Conservation (phyloP, 2,329 filamentous ascomycete species). For the Plectosphaerella sp. region DNA sequence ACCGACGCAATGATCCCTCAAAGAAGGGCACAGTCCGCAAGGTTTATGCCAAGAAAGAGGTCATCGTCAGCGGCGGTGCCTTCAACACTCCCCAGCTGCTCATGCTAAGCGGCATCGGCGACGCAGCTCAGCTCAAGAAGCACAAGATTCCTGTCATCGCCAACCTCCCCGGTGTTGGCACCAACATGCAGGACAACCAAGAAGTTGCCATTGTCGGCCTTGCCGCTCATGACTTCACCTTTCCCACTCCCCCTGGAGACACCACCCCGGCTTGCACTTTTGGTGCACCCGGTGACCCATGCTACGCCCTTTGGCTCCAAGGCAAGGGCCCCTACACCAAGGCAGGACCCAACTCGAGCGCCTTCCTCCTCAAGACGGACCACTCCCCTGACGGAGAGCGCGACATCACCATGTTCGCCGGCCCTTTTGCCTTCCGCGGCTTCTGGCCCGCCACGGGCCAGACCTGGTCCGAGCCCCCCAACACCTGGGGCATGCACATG, state of each 20-base stretch:
- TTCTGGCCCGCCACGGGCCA: constrained; percentile 6
- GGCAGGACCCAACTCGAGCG: constrained; percentile 2
- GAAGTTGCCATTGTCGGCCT: constrained; percentile 18
- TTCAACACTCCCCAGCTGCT: constrained; percentile 49
- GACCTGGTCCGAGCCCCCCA: constrained; percentile 1
- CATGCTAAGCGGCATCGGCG: constrained; percentile 45
- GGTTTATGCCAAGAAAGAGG: constrained; percentile 31
- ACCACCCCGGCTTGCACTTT: constrained; percentile 20
- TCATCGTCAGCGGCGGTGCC: constrained; percentile 44
- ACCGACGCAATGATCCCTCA: constrained; percentile 13
- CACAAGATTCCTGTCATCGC: constrained; percentile 39
- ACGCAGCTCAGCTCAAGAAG: constrained; percentile 31
- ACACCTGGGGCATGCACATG: constrained; percentile 1
- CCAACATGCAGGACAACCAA: constrained; percentile 43
- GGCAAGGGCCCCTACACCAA: constrained; percentile 23
- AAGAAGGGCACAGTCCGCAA: constrained; percentile 12
- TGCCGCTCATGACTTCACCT: constrained; percentile 18
- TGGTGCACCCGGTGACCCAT: constrained; percentile 26
- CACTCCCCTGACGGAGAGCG: constrained; percentile 32
- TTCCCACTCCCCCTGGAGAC: constrained; percentile 6
- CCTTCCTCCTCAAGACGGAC: background rate
- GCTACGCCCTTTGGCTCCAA: constrained; percentile 26
- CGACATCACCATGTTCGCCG: constrained; percentile 52
- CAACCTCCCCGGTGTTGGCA: constrained; percentile 44
- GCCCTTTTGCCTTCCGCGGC: constrained; percentile 41